Evolutionary conservation across 1,284 basidiomycete genomes (phyloP).

Genomic region (Violaceomyces palustris): DNA sequence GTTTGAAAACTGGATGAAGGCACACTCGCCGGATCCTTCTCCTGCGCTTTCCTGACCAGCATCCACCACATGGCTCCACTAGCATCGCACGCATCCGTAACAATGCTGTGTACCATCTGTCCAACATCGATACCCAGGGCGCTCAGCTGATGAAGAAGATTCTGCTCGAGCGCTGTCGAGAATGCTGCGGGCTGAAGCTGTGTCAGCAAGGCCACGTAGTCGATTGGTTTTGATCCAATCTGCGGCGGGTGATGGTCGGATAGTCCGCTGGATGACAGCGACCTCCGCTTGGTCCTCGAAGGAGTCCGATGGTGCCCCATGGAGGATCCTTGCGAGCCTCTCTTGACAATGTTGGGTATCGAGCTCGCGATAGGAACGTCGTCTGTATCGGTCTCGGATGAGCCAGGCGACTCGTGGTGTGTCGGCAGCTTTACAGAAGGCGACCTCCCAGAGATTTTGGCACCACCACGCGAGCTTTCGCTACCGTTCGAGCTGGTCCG

Average conservation of each 20-base stretch:
- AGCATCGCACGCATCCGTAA: constrained; percentile 85
- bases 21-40: constrained; percentile 53
- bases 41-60: constrained; percentile 72
- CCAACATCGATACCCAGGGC: constrained; percentile 82
- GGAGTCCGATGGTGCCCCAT: constrained; percentile 69
- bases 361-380: not conserved
- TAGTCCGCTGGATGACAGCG: constrained; percentile 59
- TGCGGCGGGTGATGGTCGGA: constrained; percentile 39
- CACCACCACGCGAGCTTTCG: constrained; percentile 8
- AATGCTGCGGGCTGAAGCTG: constrained; percentile 74
- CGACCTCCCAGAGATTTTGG: too few species aligned
- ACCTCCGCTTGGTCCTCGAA: constrained; percentile 86
- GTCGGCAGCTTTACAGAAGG: constrained; percentile 27
- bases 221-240: constrained; percentile 45
- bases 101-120: constrained; percentile 87
- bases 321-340: constrained; percentile 26
- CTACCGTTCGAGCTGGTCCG: constrained; percentile 41
- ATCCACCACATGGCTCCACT: constrained; percentile 96
- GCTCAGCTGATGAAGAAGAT: constrained; percentile 71
- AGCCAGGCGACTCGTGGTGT: constrained; percentile 26
- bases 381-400: not conserved
- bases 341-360: constrained; percentile 11
- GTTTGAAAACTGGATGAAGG: too few species aligned
- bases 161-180: constrained; percentile 70
- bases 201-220: constrained; percentile 68